Percentiles rank a stretch among this genome's conserved stretches.
Conservation (phyloP, 345 rosid species). For the Citropsis articulata region DNA sequence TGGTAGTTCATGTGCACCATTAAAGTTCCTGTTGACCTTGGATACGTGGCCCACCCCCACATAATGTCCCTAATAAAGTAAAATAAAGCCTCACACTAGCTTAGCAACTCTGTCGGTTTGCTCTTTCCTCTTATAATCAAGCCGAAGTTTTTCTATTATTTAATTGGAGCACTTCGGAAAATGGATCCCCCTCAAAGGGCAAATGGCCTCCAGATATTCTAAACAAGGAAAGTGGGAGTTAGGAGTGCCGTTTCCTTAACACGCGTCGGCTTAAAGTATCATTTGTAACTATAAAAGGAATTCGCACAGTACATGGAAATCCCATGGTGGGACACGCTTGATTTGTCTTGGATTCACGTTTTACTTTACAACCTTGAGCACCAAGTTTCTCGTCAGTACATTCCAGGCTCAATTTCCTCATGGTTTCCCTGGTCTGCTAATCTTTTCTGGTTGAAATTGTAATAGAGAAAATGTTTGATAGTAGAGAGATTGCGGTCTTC, state of each 20-base stretch:
- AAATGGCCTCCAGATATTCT: not conserved
- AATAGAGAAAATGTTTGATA: not conserved
- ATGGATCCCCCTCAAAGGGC: slow-evolving; percentile 6
- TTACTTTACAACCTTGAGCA: not conserved
- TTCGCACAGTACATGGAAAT: not conserved
- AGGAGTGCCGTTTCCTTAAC: not conserved
- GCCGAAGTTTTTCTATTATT: not conserved
- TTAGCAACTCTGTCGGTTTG: not conserved
- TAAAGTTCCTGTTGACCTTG: not conserved
- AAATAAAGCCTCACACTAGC: not conserved
- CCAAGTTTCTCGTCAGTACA: not conserved
- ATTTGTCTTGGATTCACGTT: not conserved
- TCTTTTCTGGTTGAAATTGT: not conserved
- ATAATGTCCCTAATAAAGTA: not conserved
- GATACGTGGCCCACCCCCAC: not conserved
- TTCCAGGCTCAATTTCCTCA: not conserved
- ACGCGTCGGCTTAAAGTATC: not conserved
- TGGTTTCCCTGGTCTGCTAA: not conserved
- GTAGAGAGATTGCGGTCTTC: not conserved
- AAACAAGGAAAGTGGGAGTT: slow-evolving; percentile 18
- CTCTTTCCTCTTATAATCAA: slow-evolving; percentile 8
- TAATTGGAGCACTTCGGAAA: slow-evolving; percentile 4
- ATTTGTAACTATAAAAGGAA: not conserved
- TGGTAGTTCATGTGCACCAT: slow-evolving; percentile 1
- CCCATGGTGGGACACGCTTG: slow-evolving; percentile 3